Percentiles rank a stretch among this genome's conserved stretches.
Evolutionary conservation across 2,329 filamentous ascomycete genomes (phyloP).

Genomic region (Diaporthe sp.): DNA sequence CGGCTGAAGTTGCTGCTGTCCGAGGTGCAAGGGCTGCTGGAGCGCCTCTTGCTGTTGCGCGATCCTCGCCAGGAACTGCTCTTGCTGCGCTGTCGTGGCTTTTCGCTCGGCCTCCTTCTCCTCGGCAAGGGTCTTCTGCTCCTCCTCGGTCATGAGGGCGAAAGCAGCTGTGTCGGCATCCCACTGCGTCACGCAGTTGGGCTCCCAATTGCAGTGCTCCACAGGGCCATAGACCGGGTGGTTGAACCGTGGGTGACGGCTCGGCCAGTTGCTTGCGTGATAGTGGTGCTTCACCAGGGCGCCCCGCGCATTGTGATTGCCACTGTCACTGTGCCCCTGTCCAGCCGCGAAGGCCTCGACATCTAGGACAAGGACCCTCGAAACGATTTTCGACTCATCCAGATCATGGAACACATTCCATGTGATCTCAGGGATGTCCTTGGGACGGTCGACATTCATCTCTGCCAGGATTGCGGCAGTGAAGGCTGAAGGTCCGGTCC

Average conservation of each 20-base stretch:
- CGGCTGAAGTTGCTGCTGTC: background rate
- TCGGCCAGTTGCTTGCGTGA: constrained; percentile 81
- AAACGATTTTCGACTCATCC: constrained; percentile 75
- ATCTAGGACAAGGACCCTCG: constrained; percentile 75
- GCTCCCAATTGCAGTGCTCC: constrained; percentile 79
- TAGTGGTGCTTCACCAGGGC: constrained; percentile 82
- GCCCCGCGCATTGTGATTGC: constrained; percentile 75
- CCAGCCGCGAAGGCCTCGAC: constrained; percentile 81
- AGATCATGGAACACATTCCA: constrained; percentile 78
- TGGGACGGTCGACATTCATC: constrained; percentile 64
- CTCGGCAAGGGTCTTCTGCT: constrained; percentile 67
- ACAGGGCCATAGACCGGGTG: constrained; percentile 80
- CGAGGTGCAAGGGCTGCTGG: constrained; percentile 26
- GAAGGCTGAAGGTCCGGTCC: constrained; percentile 80
- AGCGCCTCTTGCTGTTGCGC: constrained; percentile 15
- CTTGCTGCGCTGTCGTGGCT: constrained; percentile 43
- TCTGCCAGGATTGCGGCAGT: constrained; percentile 75
- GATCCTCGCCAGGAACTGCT: constrained; percentile 12
- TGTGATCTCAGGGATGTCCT: constrained; percentile 57
- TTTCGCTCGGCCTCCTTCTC: constrained; percentile 51
- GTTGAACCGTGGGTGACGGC: constrained; percentile 74
- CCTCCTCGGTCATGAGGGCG: constrained; percentile 69
- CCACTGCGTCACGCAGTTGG: constrained; percentile 75
- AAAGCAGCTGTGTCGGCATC: constrained; percentile 75
- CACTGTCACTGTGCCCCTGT: constrained; percentile 80